Base-by-base conservation (phyloP, 2,329 filamentous ascomycete genomes). In the Colletotrichum incanum region DNA sequence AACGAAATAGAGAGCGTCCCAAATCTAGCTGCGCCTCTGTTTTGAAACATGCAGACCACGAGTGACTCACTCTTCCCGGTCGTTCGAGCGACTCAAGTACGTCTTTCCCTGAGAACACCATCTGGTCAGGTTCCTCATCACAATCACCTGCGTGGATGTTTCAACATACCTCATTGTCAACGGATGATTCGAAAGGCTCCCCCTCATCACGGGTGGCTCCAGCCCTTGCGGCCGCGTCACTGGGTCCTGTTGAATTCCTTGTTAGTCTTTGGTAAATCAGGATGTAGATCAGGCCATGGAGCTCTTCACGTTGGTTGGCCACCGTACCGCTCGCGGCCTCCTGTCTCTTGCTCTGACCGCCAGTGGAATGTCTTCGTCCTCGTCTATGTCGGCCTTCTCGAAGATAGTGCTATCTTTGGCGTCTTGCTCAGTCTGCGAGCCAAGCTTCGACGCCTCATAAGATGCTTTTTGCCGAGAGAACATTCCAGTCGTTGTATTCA, bases 11-110 rank as follows among this genome's bases (percentile, higher is more conserved):
- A 14, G 31, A 52, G n/a, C 16, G 45, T 41, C 23, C 45, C 23
- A 2, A 1, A 39, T 31, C 16, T 6, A 41, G 45, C 60, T 63
- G 47, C 60, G 60, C 60, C 60, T 63, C 60, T 52, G 34, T 41
- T 41, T 41, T 50, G 47, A 63, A 63, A 63, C 47, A 39, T 52
- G 43, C 6, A 14, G 45, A 5, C 16, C 16, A n/a, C 20, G 31
- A 49, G 16, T 63, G 45, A 52, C 34, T 41, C 47, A 41, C 31
- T 63, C 60, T n/a, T 50, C n/a, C 34, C 14, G 18, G 31, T 39
- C 16, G 16, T 39, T 62, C 16, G 31, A 67, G 34, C 49, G 31
- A 45, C 31, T 37, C 23, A 31, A 49, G 12, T 12, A 23, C 16
- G 26, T 34, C 9, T 47, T 37, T 2, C n/a, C 34, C 28, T 37